Evolutionary conservation across 176 grass and related monocot genomes (phyloP).

Genomic region (Sorghum bicolor): DNA sequence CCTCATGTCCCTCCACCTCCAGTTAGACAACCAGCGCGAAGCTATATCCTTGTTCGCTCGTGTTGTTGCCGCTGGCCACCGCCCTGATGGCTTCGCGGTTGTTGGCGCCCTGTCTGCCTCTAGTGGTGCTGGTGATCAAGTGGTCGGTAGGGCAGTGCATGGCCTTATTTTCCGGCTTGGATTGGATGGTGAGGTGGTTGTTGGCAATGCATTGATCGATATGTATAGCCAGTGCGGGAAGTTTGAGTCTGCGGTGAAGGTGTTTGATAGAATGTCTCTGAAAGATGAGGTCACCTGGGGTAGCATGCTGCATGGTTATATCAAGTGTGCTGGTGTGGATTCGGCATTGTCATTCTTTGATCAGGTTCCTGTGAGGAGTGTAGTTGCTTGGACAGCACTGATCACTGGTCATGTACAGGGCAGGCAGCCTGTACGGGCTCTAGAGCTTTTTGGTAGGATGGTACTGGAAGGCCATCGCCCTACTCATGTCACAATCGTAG

Average conservation of each 20-base stretch:
- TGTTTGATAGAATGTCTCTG: conserved; percentile 39
- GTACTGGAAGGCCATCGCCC: conserved; percentile 42
- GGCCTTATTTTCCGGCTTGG: conserved; percentile 29
- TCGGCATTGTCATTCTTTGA: conserved; percentile 43
- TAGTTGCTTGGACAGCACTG: conserved; percentile 50
- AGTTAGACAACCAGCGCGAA: conserved; percentile 9
- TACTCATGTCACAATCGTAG: conserved; percentile 47
- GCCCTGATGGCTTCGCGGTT: conserved; percentile 43
- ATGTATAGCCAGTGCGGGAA: conserved; percentile 52
- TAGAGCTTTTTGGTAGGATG: conserved; percentile 64
- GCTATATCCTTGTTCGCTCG: conserved; percentile 38
- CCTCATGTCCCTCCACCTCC: conserved; percentile 53
- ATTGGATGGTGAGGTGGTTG: conserved; percentile 24
- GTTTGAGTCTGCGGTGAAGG: conserved; percentile 4
- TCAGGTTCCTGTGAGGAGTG: conserved; percentile 32
- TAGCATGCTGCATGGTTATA: conserved; percentile 53
- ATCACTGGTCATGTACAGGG: conserved; percentile 60
- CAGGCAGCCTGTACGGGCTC: conserved; percentile 42
- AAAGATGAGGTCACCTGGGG: conserved; percentile 59
- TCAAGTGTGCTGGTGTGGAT: conserved; percentile 40
- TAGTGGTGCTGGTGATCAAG: background rate
- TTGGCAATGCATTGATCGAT: conserved; percentile 60
- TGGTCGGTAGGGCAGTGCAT: conserved; percentile 27
- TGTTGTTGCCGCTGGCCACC: background rate
- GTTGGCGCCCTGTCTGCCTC: conserved; percentile 41